Evolutionary conservation across 306 rosid genomes (phyloP).

Genomic region (Cucumis melo): DNA sequence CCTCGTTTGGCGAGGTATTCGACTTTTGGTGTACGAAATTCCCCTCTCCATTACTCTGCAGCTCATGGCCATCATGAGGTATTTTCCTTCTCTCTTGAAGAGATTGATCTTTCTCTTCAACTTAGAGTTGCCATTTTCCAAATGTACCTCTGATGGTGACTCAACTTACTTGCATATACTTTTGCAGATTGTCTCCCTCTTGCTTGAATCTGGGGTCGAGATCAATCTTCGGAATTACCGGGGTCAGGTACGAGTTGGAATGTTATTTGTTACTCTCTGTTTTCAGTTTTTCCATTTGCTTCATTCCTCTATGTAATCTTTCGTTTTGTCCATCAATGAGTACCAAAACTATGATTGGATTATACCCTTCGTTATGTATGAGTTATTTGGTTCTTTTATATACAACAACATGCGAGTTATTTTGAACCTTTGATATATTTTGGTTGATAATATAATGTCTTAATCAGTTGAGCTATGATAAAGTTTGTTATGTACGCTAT

Average conservation of each 20-base stretch:
- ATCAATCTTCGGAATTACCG: conserved; percentile 92
- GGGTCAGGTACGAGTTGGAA: conserved; percentile 52
- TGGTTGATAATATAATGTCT: neutral
- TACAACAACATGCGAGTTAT: neutral
- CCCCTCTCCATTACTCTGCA: conserved; percentile 94
- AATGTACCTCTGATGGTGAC: neutral
- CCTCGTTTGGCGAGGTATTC: conserved; percentile 93
- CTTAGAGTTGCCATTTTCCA: neutral
- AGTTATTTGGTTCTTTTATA: neutral
- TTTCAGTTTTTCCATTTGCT: neutral
- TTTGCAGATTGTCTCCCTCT: conserved; percentile 67
- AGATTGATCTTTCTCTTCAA: neutral
- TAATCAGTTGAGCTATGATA: neutral
- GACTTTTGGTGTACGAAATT: conserved; percentile 90
- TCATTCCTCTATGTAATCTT: neutral
- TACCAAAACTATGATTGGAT: neutral
- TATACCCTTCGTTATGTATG: neutral
- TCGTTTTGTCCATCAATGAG: neutral
- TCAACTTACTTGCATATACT: conserved; percentile 2
- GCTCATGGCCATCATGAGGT: conserved; percentile 99
- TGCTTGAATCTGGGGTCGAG: conserved; percentile 91
- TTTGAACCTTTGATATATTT: neutral
- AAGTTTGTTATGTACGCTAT: neutral
- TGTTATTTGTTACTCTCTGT: neutral
- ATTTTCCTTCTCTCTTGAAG: conserved; percentile 6